Base-by-base conservation (phyloP, 768 basidiomycete species). In the Clavaria fumosa region DNA sequence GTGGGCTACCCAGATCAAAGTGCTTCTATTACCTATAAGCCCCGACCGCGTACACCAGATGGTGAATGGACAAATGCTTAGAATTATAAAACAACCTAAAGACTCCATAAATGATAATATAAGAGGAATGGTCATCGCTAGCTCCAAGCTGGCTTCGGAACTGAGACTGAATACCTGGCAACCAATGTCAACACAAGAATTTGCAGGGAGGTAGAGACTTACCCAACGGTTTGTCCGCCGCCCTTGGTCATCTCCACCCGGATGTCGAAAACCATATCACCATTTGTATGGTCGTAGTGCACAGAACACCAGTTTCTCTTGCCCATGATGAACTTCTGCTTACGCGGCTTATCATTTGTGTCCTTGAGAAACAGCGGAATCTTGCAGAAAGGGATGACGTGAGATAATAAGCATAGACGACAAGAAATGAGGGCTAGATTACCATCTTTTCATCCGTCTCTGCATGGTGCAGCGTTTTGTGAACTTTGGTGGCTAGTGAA, bases 361-460 rank as follows among this genome's bases (percentile, higher is more conserved):
- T 91, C 88, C 9, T 62, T 64, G 6, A 60, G 50, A 55, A 95
- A 95, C 5, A 93, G 47, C 2, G 86, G 83, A 23, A 83, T 53
- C 85, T 85, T 40, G 11, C 30, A 28, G 14, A 31, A 18, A 12
- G 21, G 7, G 24, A 31, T 19, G 20, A 39, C 14, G 26, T 9
- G 18, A 9, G 31, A 20, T 15, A 15, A 14, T 28, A 28, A 11
- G 34, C 15, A 32, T 23, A 32, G 4, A 23, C 23, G 34, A 32
- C 21, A 27, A 23, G 4, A 18, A 7, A 32, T 12, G 4, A 27
- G 55, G 17, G n/a, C n/a, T n/a, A n/a, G n/a, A n/a, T n/a, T 43
- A 83, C 85, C 85, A 85, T 93, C 7, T 57, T 67, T 54, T 96
- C 91, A 47, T 95, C 93, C 0, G 93, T 97, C 11, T 78, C 61